Percentiles rank a stretch among this genome's conserved stretches.
Evolutionary conservation across 345 rosid species (phyloP).

Genomic region (Trapa incisa): DNA sequence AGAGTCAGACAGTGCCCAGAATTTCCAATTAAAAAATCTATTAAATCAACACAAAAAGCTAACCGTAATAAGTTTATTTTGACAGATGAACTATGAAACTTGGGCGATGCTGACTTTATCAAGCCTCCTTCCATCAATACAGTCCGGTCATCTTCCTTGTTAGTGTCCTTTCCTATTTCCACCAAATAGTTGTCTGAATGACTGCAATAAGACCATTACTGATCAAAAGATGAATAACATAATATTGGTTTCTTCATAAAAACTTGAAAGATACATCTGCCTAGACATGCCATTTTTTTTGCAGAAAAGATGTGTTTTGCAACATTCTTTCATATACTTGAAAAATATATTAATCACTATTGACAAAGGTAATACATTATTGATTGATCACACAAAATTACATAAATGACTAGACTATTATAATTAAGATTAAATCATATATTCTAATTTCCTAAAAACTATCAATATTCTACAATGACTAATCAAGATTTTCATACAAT

Average conservation of each 20-base stretch:
- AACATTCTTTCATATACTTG: neutral
- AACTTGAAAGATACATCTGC: neutral
- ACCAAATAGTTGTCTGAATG: slow-evolving; percentile 79
- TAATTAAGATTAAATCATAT: no score
- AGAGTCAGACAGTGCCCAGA: slow-evolving; percentile 14
- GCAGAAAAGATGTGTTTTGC: neutral
- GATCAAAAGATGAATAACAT: slow-evolving; percentile 1
- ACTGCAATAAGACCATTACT: slow-evolving; percentile 29
- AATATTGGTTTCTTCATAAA: neutral
- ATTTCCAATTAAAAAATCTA: neutral
- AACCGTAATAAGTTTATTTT: slow-evolving; percentile 72
- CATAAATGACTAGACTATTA: no score
- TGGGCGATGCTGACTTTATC: slow-evolving; percentile 58
- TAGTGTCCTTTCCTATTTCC: slow-evolving; percentile 53
- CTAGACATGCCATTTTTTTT: neutral
- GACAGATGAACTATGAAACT: slow-evolving; percentile 46
- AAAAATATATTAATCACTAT: neutral
- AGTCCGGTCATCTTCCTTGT: slow-evolving; percentile 73
- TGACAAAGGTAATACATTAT: no score
- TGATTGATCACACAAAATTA: no score
- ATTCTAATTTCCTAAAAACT: no score
- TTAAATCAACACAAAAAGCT: no score
- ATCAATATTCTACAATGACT: neutral
- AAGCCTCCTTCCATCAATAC: slow-evolving; percentile 91
- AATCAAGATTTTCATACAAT: neutral